These are phyloP conservation scores for Pythium aquatile DNA, from an alignment of 352 stramenopile species.

Conservation along the genomic window DNA sequence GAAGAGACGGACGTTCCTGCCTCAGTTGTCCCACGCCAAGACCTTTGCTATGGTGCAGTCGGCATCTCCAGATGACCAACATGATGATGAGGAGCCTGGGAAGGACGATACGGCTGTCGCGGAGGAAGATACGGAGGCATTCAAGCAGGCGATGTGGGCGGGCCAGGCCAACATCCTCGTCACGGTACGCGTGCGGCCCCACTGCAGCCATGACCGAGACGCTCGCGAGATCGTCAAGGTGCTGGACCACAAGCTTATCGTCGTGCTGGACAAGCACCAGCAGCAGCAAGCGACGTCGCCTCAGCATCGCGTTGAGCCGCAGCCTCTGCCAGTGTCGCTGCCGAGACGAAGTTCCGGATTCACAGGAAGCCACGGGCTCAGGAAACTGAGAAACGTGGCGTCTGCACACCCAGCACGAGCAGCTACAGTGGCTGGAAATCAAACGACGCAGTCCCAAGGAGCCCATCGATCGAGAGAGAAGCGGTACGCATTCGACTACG, in stretches of 20 bases:
- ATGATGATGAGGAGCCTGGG: constrained; percentile 10
- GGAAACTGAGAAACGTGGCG: constrained; percentile 38
- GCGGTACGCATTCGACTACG: constrained; percentile 89
- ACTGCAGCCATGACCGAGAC: constrained; percentile 71
- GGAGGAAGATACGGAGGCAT: constrained; percentile 50
- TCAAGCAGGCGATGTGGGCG: constrained; percentile 83
- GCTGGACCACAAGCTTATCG: constrained; percentile 81
- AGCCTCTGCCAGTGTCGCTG: constrained; percentile 2
- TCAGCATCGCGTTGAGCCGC: background rate
- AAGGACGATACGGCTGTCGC: background rate
- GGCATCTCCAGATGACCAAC: constrained; percentile 14
- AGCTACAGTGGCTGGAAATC: constrained; percentile 1
- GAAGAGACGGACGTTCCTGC: constrained; percentile 26
- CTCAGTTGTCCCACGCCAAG: constrained; percentile 25
- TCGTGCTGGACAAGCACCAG: constrained; percentile 63
- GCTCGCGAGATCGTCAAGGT: constrained; percentile 79
- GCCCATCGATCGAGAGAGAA: constrained; percentile 63
- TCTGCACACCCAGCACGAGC: constrained; percentile 23
- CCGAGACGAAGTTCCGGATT: constrained; percentile 13
- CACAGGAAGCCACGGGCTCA: constrained; percentile 26
- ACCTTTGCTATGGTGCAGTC: constrained; percentile 9
- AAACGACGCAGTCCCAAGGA: background rate
- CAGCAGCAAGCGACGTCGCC: constrained; percentile 6
- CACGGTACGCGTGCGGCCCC: constrained; percentile 81
- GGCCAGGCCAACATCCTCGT: constrained; percentile 89